phyloP scores from a whole-genome alignment of 345 rosid genomes.

The Heritiera littoralis region DNA sequence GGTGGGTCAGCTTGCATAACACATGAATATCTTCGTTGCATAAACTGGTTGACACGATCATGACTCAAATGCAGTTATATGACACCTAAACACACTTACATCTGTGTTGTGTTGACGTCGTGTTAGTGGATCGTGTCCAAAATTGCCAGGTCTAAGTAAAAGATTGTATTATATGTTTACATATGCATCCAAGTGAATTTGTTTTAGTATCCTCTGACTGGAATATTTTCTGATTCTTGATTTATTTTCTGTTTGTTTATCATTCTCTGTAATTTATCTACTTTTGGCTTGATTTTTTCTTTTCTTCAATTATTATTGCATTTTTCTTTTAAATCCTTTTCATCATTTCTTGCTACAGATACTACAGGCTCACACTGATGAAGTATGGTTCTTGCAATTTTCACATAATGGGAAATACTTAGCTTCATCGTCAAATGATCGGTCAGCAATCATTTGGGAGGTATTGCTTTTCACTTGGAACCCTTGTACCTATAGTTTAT shows the following conservation, averaged over 20 bases:
- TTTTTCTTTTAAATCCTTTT: background rate
- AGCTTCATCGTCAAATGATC: conserved; percentile 67
- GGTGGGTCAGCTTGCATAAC: background rate
- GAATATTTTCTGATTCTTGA: conserved; percentile 6
- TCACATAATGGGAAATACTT: conserved; percentile 68
- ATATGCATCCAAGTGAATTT: background rate
- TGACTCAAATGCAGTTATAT: background rate
- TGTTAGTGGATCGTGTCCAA: background rate
- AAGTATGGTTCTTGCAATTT: conserved; percentile 73
- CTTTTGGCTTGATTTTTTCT: background rate
- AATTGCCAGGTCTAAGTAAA: background rate
- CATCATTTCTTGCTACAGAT: conserved; percentile 37
- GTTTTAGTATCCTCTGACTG: background rate
- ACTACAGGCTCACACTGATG: conserved; percentile 59
- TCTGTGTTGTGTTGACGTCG: background rate
- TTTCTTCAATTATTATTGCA: background rate
- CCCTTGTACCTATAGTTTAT: background rate
- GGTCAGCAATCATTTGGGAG: conserved; percentile 68
- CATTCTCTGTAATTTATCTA: background rate
- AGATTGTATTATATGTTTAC: background rate
- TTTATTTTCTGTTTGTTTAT: background rate
- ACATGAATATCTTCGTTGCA: background rate
- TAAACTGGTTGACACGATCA: background rate
- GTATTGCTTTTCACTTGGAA: conserved; percentile 27
- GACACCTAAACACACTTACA: background rate